Conservation (phyloP, 2,329 filamentous ascomycete species). For the Periconia digitata region DNA sequence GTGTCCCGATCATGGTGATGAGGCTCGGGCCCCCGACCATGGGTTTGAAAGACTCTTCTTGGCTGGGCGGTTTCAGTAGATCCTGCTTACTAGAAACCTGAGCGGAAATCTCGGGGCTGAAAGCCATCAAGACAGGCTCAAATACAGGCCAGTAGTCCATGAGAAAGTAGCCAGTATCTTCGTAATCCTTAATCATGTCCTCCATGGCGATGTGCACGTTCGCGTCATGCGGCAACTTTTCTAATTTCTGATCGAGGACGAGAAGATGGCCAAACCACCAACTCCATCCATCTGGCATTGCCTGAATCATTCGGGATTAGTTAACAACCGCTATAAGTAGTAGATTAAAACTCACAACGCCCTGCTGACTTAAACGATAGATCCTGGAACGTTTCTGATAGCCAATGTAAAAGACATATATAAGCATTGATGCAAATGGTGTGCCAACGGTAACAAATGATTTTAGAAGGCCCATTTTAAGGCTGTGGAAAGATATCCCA, state of each 20-base stretch:
- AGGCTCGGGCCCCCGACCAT: conserved; percentile 16
- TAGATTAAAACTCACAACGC: background rate
- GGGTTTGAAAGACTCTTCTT: conserved; percentile 10
- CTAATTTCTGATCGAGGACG: background rate
- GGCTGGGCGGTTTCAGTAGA: conserved; percentile 9
- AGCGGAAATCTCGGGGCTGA: conserved; percentile 7
- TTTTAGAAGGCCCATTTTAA: too few relatives aligned
- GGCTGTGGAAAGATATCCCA: too few relatives aligned
- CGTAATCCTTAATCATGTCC: background rate
- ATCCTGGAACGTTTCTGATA: background rate
- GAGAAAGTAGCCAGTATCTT: conserved; percentile 2
- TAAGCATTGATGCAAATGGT: background rate
- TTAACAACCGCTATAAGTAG: background rate
- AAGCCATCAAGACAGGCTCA: conserved; percentile 14
- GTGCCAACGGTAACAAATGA: background rate
- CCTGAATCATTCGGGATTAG: background rate
- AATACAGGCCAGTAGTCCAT: conserved; percentile 20
- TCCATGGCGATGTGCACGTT: background rate
- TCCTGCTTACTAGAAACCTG: conserved; percentile 8
- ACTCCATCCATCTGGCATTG: background rate
- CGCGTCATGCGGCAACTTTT: background rate
- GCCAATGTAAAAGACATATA: background rate
- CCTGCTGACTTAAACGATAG: background rate
- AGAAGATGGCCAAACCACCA: background rate
- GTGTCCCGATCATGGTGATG: conserved; percentile 13